phyloP scores from a whole-genome alignment of 2,329 filamentous ascomycete genomes.

The Colletotrichum acutatum region DNA sequence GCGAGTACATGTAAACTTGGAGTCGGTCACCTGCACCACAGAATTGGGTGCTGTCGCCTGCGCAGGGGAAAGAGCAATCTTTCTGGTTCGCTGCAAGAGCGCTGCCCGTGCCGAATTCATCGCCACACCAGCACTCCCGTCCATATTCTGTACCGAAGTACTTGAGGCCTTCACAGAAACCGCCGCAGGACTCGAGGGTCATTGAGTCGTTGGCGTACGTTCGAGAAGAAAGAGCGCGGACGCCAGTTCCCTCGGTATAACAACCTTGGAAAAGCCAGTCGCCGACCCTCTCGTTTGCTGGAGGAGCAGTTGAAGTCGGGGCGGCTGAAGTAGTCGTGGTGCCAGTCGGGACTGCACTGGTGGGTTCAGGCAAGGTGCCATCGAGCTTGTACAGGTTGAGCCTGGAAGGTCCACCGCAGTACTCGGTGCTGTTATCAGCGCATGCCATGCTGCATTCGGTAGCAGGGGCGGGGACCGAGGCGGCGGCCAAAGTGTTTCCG shows the following conservation, averaged over 20 bases:
- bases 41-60: slow-evolving; percentile 45
- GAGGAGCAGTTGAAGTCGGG: slow-evolving; percentile 1
- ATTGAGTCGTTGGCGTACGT: slow-evolving; percentile 45
- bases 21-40: slow-evolving; percentile 49
- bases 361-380: slow-evolving; percentile 3
- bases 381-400: slow-evolving; percentile 49
- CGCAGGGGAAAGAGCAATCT: slow-evolving; percentile 48
- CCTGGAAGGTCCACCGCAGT: slow-evolving; percentile 47
- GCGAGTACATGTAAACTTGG: slow-evolving; percentile 45
- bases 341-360: neutral
- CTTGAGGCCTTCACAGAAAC: slow-evolving; percentile 42
- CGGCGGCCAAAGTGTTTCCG: slow-evolving; percentile 43
- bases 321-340: neutral
- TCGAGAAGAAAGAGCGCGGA: slow-evolving; percentile 44
- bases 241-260: slow-evolving; percentile 46
- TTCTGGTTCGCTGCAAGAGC: slow-evolving; percentile 42
- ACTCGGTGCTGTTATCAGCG: slow-evolving; percentile 47
- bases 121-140: slow-evolving; percentile 52
- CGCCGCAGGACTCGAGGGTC: slow-evolving; percentile 48
- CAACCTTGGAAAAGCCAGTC: slow-evolving; percentile 49
- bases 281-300: slow-evolving; percentile 39
- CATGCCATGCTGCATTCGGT: slow-evolving; percentile 49
- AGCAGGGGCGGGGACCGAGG: slow-evolving; percentile 43
- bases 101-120: slow-evolving; percentile 43
- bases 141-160: slow-evolving; percentile 51